Evolutionary conservation across 345 rosid species (phyloP), one percentile per base, ranked within the genome.

Genomic region (Geranium brycei): DNA sequence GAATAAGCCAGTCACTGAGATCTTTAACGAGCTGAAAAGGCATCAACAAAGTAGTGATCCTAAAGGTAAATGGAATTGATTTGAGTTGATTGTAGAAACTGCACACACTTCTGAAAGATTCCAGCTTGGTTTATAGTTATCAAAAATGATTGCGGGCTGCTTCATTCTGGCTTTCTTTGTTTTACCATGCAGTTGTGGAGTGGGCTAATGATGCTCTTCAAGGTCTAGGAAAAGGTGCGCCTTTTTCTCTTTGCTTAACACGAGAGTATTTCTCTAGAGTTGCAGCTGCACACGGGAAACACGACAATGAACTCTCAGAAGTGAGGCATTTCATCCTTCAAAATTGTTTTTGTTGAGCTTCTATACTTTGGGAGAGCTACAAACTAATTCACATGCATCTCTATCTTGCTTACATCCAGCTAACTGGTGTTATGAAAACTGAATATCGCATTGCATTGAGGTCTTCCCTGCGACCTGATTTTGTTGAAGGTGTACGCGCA

Each of bases 401-500:
- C 57, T 57, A 40, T 19, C 10, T 60, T 70, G 61, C 56, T 63
- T 66, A 58, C 65, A 57, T 64, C 62, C 78, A 89, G 98, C 81
- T 89, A 69, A 77, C 19, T 1, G 91, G 82, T 55, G 96, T 92
- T 66, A 92, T 92, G 98, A 87, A 80, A 80, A 77, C 80, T 4
- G 98, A 92, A 73, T 89, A 89, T 78, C 85, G 93, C 69, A 81
- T 89, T 72, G 93, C 95, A 47, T 41, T 92, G 55, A 81, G 89
- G 67, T 80, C 93, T 41, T 87, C 88, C 31, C 61, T 87, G 69
- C 74, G 91, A 15, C 28, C 66, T 74, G 96, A 89, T 78, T 92
- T 89, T 66, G 68, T 81, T 63, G 96, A 92, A 85, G 95, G 98
- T 59, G 95, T 92, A 61, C 83, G 98, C 66, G 96, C 98, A 69